Conservation (phyloP, 192 early-diverging fungal species). For the Pilaira anomala region DNA sequence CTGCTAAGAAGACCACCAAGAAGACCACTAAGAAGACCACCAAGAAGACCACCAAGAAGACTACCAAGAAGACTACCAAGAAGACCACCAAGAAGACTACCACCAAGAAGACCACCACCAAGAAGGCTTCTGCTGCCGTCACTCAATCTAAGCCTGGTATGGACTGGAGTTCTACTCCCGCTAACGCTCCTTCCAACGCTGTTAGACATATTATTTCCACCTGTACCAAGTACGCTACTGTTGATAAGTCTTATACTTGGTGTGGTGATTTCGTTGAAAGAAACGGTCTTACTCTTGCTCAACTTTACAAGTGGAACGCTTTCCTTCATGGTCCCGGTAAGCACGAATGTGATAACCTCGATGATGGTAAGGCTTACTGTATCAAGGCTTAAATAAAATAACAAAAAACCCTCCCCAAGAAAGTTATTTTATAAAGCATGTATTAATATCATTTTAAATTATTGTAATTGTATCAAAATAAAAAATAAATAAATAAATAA, state of each 20-base stretch:
- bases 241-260: conserved; percentile 8
- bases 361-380: conserved; percentile 36
- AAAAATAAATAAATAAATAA: too few species aligned
- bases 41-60: conserved; percentile 12
- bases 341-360: conserved; percentile 35
- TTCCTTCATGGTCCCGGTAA: conserved; percentile 27
- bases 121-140: background rate
- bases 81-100: conserved; percentile 10
- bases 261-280: conserved; percentile 17
- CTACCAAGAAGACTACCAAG: conserved; percentile 10
- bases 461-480: too few species aligned
- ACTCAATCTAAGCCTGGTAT: conserved; percentile 15
- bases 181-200: conserved; percentile 22
- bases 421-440: background rate
- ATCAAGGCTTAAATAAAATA: conserved; percentile 9
- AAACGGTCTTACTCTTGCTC: conserved; percentile 15
- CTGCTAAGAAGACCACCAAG: conserved; percentile 13
- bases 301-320: conserved; percentile 34
- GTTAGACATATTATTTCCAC: conserved; percentile 20
- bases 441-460: too few species aligned
- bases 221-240: conserved; percentile 28
- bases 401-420: background rate
- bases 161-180: conserved; percentile 14
- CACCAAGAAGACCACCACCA: conserved; percentile 2
- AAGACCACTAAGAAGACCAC: conserved; percentile 16